Conservation (phyloP, 306 rosid genomes). For the Trifolium fragiferum region DNA sequence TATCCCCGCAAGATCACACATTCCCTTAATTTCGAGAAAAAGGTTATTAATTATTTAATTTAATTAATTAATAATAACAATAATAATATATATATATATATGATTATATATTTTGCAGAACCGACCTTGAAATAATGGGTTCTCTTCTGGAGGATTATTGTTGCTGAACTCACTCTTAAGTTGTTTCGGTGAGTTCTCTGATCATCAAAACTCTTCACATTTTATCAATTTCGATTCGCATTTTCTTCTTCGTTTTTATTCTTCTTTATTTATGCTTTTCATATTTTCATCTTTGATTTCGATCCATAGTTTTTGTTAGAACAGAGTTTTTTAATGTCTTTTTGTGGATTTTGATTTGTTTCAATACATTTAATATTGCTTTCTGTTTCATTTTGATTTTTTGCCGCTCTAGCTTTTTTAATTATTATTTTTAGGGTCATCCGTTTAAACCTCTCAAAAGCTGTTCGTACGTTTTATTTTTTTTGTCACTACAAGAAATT, state of each 20-base stretch:
- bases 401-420: not conserved
- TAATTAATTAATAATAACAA: not conserved
- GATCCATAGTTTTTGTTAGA: constrained; percentile 45
- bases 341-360: constrained; percentile 36
- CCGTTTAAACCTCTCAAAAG: not conserved
- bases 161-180: constrained; percentile 51
- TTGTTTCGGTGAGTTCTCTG: constrained; percentile 53
- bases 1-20: constrained; percentile 38
- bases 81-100: no score
- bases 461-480: constrained; percentile 19
- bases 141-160: constrained; percentile 38
- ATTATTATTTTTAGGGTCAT: constrained; percentile 7
- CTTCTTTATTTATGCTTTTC: no score
- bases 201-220: constrained; percentile 42
- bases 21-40: constrained; percentile 45
- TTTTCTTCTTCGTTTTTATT: constrained; percentile 36
- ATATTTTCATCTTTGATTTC: constrained; percentile 36
- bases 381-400: constrained; percentile 11
- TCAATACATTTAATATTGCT: constrained; percentile 20
- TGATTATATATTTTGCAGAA: constrained; percentile 39
- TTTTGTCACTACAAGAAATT: no score
- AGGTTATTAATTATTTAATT: not conserved
- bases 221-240: constrained; percentile 56
- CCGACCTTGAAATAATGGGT: constrained; percentile 56
- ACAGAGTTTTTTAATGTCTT: not conserved